Percentiles rank a stretch among this genome's conserved stretches.
Evolutionary conservation across 345 rosid genomes (phyloP).

Genomic region (Reutealis trisperma): DNA sequence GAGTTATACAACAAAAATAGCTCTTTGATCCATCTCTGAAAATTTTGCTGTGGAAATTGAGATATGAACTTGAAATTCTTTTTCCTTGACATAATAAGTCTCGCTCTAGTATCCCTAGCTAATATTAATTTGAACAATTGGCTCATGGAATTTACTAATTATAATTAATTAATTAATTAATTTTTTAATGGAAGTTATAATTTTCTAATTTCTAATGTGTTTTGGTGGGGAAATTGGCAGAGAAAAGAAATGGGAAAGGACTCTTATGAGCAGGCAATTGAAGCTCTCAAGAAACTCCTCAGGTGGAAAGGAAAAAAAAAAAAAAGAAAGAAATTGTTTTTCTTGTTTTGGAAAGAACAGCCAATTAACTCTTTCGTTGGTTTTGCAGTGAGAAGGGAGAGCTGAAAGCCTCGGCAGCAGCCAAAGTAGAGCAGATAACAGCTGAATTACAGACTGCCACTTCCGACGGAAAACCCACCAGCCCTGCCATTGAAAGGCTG

Average conservation of each 20-base stretch:
- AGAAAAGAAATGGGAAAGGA: slow-evolving; percentile 66
- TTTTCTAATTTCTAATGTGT: background rate
- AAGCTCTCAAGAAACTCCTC: slow-evolving; percentile 78
- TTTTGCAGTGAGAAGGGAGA: slow-evolving; percentile 65
- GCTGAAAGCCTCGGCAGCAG: slow-evolving; percentile 71
- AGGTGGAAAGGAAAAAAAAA: slow-evolving; percentile 34
- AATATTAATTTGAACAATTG: too few species aligned
- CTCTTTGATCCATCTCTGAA: fast-evolving
- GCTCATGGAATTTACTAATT: too few species aligned
- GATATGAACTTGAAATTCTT: too few species aligned
- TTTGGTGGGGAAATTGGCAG: slow-evolving; percentile 32
- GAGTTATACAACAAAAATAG: too few species aligned
- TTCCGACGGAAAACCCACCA: slow-evolving; percentile 36
- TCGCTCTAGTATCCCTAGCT: too few species aligned
- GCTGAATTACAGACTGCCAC: slow-evolving; percentile 56
- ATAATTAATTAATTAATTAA: background rate
- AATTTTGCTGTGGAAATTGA: too few species aligned
- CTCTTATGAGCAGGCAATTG: slow-evolving; percentile 74
- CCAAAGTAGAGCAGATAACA: slow-evolving; percentile 68
- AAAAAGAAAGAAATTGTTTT: too few species aligned
- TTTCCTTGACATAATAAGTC: too few species aligned
- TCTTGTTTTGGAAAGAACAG: background rate
- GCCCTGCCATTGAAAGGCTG: slow-evolving; percentile 52
- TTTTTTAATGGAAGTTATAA: background rate
- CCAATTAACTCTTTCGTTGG: too few species aligned